A percentile compares a stretch with the other conserved stretches of the same genome.
phyloP scores from a whole-genome alignment of 2,329 filamentous ascomycete species.

The Aspergillus sp. region DNA sequence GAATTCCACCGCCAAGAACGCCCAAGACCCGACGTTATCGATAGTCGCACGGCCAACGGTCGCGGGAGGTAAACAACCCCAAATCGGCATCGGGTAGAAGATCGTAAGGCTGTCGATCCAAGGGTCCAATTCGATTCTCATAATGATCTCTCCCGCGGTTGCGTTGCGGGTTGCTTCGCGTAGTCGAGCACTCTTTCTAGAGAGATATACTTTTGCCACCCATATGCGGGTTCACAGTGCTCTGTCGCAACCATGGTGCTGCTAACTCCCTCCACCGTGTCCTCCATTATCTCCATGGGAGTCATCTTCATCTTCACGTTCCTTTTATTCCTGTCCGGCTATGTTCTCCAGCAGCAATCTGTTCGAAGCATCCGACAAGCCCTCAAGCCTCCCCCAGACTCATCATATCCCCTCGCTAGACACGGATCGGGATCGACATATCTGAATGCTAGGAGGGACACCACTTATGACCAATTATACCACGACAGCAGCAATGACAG shows the following conservation, averaged over 20 bases:
- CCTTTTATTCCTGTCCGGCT: constrained; percentile 80
- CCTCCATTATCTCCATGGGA: constrained; percentile 36
- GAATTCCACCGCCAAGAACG: constrained; percentile 15
- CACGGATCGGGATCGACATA: constrained; percentile 16
- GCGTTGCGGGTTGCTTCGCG: background rate
- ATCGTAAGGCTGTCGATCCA: background rate
- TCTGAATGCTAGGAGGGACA: constrained; percentile 14
- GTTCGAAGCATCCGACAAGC: constrained; percentile 68
- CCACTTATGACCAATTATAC: constrained; percentile 5
- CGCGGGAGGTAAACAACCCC: constrained; percentile 16
- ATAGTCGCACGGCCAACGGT: constrained; percentile 33
- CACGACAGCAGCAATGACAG: constrained; percentile 3
- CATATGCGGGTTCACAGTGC: background rate
- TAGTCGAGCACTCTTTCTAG: background rate
- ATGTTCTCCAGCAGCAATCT: constrained; percentile 79
- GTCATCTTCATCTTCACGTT: constrained; percentile 68
- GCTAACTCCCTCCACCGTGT: constrained; percentile 39
- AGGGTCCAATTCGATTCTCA: background rate
- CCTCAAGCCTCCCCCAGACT: constrained; percentile 41
- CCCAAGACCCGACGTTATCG: constrained; percentile 23
- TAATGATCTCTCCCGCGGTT: background rate
- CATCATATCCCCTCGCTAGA: constrained; percentile 6
- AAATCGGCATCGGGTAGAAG: background rate
- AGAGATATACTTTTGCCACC: background rate
- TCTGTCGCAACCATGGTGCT: constrained; percentile 35